Evolutionary conservation across 2,329 filamentous ascomycete species (phyloP).

Genomic region (Atkinsonella hypoxylon): DNA sequence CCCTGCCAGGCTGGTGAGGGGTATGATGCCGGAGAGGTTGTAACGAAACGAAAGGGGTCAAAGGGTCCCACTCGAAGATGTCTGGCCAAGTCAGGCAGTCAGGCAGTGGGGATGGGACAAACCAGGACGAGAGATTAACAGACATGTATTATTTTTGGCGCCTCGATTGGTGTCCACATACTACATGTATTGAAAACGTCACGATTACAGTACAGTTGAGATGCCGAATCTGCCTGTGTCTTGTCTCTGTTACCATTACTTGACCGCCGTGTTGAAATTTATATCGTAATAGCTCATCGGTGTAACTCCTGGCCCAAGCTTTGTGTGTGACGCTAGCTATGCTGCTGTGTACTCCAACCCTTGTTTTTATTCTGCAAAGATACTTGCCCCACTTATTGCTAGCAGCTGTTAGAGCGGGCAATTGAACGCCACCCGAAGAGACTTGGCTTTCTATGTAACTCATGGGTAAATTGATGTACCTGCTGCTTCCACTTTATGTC

Average conservation of each 20-base stretch:
- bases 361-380: no score
- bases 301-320: background rate
- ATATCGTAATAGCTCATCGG: background rate
- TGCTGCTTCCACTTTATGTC: no score
- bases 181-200: background rate
- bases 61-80: slow-evolving; percentile 4
- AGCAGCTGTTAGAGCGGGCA: no score
- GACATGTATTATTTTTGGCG: background rate
- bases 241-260: background rate
- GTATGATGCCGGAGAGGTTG: slow-evolving; percentile 3
- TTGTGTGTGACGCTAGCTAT: no score
- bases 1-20: slow-evolving; percentile 4
- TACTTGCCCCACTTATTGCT: no score
- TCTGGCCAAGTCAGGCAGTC: background rate
- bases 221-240: background rate
- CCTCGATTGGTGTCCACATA: background rate
- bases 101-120: background rate
- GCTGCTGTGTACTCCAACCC: no score
- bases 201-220: background rate
- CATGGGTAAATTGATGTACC: no score
- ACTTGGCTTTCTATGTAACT: no score
- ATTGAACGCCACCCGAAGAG: no score
- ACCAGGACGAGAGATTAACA: background rate
- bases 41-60: background rate
- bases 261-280: background rate